These are phyloP conservation scores for Rhynchosporium agropyri DNA, from an alignment of 2,329 filamentous ascomycete genomes.

Conservation along the genomic window DNA sequence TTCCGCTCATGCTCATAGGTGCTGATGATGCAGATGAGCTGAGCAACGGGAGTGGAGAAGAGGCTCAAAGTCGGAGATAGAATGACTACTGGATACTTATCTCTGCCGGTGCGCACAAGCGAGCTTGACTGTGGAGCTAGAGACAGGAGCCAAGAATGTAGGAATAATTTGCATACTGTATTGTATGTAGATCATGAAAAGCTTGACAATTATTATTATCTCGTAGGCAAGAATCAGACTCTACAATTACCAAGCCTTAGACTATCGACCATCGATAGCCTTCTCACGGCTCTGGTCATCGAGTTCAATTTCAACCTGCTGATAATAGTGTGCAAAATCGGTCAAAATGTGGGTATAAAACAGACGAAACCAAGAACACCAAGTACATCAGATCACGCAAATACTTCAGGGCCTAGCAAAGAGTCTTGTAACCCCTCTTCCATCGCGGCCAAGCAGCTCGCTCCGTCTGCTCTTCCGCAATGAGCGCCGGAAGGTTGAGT, in stretches of 20 bases:
- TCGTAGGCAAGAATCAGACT: too few species aligned
- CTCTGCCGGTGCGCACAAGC: background rate
- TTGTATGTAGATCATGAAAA: too few species aligned
- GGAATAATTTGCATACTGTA: too few species aligned
- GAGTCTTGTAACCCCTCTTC: constrained; percentile 74
- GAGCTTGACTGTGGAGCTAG: constrained; percentile 6
- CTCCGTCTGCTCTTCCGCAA: constrained; percentile 81
- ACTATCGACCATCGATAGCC: background rate
- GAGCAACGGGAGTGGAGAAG: background rate
- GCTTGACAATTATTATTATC: too few species aligned
- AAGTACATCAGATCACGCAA: background rate
- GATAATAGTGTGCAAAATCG: constrained; percentile 10
- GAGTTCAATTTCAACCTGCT: background rate
- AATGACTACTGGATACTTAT: background rate
- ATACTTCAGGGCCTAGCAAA: constrained; percentile 56
- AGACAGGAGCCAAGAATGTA: too few species aligned
- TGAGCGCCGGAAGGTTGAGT: constrained; percentile 76
- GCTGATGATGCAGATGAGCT: background rate
- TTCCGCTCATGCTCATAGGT: background rate
- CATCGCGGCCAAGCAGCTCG: constrained; percentile 70
- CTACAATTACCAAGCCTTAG: background rate
- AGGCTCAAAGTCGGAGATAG: background rate
- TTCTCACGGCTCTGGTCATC: background rate
- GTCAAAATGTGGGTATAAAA: constrained; percentile 10
- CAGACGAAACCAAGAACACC: background rate